A percentile compares a stretch with the other conserved stretches of the same genome.
Conservation (phyloP, 345 rosid genomes). For the Viola odorata region DNA sequence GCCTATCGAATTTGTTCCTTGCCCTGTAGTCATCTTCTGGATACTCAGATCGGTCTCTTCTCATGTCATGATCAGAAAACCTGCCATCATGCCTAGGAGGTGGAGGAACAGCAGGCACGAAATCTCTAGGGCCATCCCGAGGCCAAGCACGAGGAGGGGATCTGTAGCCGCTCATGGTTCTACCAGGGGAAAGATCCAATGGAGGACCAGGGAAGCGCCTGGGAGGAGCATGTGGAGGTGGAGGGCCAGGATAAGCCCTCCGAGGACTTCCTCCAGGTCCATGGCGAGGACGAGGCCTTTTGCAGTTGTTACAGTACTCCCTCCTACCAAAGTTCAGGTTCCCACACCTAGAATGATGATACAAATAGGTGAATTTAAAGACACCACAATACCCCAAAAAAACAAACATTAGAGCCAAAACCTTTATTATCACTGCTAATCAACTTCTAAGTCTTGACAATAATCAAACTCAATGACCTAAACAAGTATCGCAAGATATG, state of each 20-base stretch:
- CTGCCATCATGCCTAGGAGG: constrained; percentile 62
- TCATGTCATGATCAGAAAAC: constrained; percentile 45
- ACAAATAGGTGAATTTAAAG: background rate
- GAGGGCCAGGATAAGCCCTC: constrained; percentile 48
- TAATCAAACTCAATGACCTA: background rate
- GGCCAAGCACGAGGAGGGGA: constrained; percentile 74
- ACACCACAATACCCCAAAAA: background rate
- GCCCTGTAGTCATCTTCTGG: constrained; percentile 52
- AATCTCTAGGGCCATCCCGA: constrained; percentile 59
- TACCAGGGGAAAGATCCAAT: constrained; percentile 51
- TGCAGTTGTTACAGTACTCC: constrained; percentile 68
- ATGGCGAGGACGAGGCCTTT: constrained; percentile 56
- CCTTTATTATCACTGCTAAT: background rate
- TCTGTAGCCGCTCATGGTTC: constrained; percentile 55
- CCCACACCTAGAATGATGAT: constrained; percentile 46
- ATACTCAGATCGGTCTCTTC: constrained; percentile 48
- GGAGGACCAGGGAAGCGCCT: constrained; percentile 61
- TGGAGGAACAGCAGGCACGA: constrained; percentile 39
- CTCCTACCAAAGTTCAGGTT: constrained; percentile 90
- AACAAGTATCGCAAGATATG: background rate
- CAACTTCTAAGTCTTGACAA: background rate
- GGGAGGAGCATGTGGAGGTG: constrained; percentile 36
- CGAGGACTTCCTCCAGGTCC: constrained; percentile 58
- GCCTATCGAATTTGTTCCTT: constrained; percentile 56
- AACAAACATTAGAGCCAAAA: background rate